Evolutionary conservation across 306 rosid species (phyloP), one percentile per base, ranked within the genome.

Genomic region (Potentilla sterilis): DNA sequence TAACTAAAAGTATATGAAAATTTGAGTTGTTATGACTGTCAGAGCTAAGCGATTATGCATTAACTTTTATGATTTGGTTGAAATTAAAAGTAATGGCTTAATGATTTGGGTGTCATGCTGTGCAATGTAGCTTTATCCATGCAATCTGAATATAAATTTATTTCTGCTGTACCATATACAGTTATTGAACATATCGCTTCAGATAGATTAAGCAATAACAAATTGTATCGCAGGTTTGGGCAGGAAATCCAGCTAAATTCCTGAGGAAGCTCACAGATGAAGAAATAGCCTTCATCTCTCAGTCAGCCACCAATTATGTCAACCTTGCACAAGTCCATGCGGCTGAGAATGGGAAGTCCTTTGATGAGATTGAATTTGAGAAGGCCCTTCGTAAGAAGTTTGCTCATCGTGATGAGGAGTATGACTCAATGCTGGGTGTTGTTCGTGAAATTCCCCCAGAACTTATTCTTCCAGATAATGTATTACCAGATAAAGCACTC

Each of bases 321-420:
- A 90, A 80, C 82, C 89, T 90, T 86, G 96, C 96, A 76, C 89
- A 89, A 77, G 98, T 86, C 76, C 96, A 93, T 89, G 98, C 96
- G 47, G 91, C 87, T n/a, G 97, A 95, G 81, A 89, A 95, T 77
- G 92, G 85, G 59, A 92, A 92, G 81, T 67, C 72, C 67, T 88
- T 95, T 63, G 97, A 95, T 44, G 88, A 87, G 77, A 82, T 87
- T 6, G 97, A 92, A 82, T 88, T 95, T 78, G 88, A 89, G 75
- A 95, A 95, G 81, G 88, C 83, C 73, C 86, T 95, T 22, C 75
- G 85, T 61, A 95, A 88, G 92, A 95, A 95, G 83, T 86, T 84
- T 89, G 91, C 84, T 34, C 86, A 34, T 11, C 83, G 73, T n/a
- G 93, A 83, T 22, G 92, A 86, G 82, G 98, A 92, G 19, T 83